Conservation (phyloP, 192 early-diverging fungal genomes). For the Rhizoclosmatium globosum region DNA sequence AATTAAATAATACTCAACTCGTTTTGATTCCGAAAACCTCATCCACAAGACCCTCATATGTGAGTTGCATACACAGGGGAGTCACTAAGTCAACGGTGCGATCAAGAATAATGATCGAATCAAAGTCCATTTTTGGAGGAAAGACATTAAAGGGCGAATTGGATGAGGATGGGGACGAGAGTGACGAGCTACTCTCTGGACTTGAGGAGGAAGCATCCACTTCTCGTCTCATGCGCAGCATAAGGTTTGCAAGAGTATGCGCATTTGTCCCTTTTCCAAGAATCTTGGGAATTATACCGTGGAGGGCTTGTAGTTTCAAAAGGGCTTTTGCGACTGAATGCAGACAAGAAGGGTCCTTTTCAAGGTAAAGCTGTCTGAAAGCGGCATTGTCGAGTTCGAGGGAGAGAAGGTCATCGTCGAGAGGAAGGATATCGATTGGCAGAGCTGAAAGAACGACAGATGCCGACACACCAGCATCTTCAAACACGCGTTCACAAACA, state of each 20-base stretch:
- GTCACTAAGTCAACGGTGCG: conserved; percentile 89
- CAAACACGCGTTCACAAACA: conserved; percentile 92
- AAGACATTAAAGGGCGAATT: conserved; percentile 51
- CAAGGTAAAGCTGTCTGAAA: conserved; percentile 85
- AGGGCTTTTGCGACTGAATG: conserved; percentile 80
- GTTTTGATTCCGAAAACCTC: conserved; percentile 86
- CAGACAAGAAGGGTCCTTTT: conserved; percentile 78
- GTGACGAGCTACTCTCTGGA: not conserved
- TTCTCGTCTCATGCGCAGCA: conserved; percentile 86
- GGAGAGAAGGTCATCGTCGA: conserved; percentile 90
- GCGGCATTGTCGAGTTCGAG: conserved; percentile 81
- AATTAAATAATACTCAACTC: conserved; percentile 55
- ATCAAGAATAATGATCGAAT: conserved; percentile 92
- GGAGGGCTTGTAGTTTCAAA: conserved; percentile 89
- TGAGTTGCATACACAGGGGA: conserved; percentile 93
- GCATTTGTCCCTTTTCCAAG: conserved; percentile 90
- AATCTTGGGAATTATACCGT: conserved; percentile 90
- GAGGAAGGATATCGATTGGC: conserved; percentile 88
- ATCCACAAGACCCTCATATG: conserved; percentile 96
- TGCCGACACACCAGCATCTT: conserved; percentile 91
- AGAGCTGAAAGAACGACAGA: conserved; percentile 87
- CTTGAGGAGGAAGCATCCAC: conserved; percentile 45
- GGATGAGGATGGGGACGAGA: not conserved
- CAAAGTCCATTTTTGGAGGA: conserved; percentile 60
- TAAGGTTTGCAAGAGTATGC: conserved; percentile 74